Conservation (phyloP, 169 alveolate genomes). For the Eimeria necatrix region DNA sequence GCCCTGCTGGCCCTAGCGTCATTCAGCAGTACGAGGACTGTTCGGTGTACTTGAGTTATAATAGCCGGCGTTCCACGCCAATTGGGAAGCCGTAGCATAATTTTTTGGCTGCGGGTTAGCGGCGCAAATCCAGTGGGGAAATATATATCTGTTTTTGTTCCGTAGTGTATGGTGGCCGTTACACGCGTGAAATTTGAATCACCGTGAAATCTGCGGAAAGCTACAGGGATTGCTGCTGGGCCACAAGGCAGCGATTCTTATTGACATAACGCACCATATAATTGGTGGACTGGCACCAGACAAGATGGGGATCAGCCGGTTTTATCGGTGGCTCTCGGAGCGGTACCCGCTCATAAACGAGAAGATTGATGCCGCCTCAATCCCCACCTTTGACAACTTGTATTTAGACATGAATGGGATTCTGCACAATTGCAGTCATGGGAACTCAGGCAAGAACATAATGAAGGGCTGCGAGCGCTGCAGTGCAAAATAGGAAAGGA, state of each 20-base stretch:
- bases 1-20: too few relatives aligned
- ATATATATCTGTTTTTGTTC: background rate
- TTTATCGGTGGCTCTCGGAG: constrained; percentile 93
- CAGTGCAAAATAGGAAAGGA: background rate
- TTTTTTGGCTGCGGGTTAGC: background rate
- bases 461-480: background rate
- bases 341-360: constrained; percentile 95
- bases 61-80: too few relatives aligned
- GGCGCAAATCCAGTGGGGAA: too few relatives aligned
- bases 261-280: background rate
- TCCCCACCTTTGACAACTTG: constrained; percentile 96
- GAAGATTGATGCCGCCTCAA: constrained; percentile 83
- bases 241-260: background rate
- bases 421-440: constrained; percentile 92
- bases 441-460: constrained; percentile 72
- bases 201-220: background rate
- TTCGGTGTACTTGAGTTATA: too few relatives aligned
- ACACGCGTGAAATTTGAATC: background rate
- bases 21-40: too few relatives aligned
- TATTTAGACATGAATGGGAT: constrained; percentile 99
- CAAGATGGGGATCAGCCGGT: constrained; percentile 95
- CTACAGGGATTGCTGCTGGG: background rate
- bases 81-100: too few relatives aligned
- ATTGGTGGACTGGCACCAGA: background rate
- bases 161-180: background rate